Base-by-base conservation (phyloP, 768 basidiomycete genomes). In the Tylopilus sp. region DNA sequence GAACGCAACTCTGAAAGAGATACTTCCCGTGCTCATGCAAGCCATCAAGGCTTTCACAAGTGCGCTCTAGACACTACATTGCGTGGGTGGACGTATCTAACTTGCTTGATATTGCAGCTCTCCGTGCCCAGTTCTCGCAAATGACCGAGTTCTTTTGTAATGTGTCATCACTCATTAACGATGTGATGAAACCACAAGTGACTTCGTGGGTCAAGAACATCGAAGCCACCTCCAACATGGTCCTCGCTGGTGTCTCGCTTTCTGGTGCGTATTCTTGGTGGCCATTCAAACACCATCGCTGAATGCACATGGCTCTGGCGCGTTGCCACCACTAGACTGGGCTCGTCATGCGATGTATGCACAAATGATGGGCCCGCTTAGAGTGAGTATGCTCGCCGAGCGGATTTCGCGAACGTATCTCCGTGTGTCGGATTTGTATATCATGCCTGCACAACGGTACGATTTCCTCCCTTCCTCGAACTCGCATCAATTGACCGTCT, bases 291-390 rank as follows among this genome's bases (percentile, higher is more conserved):
- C 3, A 17, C 28, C 14, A 16, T n/a, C 16, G 13, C 9, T 16
- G 6, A 13, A 2, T 8, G 19, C 9, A 40, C 38, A 12, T 22
- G 21, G 3, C 25, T 30, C 2, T 43, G 42, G 17, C 42, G 4
- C 9, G 17, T 43, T 30, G 2, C 2, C 28, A 24, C 22, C 3
- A 22, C 17, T 19, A 31, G 48, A 62, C 21, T 62, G 53, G 60
- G 5, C 60, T 1, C 56, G 45, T 3, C 60, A 58, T 41, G 56
- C 56, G 9, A 62, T 62, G 61, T 62, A 62, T 10, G 42, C 56
- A 12, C 61, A 62, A 38, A 62, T 62, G 61, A 62, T 62, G 56
- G 51, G 53, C 17, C 60, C 61, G 17, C 60, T 62, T 31, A 62
- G 62, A 53, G 60, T 62, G 52, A 62, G 60, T 48, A 62, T 62